Conservation (phyloP, 2,329 filamentous ascomycete genomes). For the Triangularia setosa region DNA sequence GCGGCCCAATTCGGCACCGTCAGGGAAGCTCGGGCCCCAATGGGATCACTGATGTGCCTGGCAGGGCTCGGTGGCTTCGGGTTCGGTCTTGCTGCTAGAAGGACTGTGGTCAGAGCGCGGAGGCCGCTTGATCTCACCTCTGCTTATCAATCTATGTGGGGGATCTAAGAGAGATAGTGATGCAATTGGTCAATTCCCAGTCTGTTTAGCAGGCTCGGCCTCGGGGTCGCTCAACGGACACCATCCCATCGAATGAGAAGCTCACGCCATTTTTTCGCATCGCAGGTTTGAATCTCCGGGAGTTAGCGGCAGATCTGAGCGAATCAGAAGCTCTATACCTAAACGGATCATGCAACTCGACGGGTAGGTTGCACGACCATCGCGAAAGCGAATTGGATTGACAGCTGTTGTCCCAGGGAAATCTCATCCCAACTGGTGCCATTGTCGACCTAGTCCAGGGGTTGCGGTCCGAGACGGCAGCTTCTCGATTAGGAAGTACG, state of each 20-base stretch:
- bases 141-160: slow-evolving; percentile 1
- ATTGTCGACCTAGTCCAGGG: background rate
- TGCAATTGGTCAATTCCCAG: background rate
- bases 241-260: slow-evolving; percentile 3
- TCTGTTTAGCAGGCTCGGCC: background rate
- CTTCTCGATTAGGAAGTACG: background rate
- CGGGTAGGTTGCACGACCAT: background rate
- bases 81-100: background rate
- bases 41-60: slow-evolving; percentile 2
- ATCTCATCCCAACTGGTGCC: slow-evolving; percentile 4
- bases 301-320: background rate
- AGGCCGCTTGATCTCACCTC: background rate
- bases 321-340: slow-evolving; percentile 1
- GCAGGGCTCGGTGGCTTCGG: slow-evolving; percentile 6
- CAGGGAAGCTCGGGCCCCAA: slow-evolving; percentile 1
- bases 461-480: background rate
- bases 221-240: background rate
- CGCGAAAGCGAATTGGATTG: slow-evolving; percentile 2
- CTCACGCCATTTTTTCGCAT: slow-evolving; percentile 7
- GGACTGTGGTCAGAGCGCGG: background rate
- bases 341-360: slow-evolving; percentile 7
- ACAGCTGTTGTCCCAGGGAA: slow-evolving; percentile 1
- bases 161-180: background rate
- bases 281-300: background rate
- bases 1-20: no score